Evolutionary conservation across 768 basidiomycete genomes (phyloP).

Genomic region (Pleurotus citrinopileatus): DNA sequence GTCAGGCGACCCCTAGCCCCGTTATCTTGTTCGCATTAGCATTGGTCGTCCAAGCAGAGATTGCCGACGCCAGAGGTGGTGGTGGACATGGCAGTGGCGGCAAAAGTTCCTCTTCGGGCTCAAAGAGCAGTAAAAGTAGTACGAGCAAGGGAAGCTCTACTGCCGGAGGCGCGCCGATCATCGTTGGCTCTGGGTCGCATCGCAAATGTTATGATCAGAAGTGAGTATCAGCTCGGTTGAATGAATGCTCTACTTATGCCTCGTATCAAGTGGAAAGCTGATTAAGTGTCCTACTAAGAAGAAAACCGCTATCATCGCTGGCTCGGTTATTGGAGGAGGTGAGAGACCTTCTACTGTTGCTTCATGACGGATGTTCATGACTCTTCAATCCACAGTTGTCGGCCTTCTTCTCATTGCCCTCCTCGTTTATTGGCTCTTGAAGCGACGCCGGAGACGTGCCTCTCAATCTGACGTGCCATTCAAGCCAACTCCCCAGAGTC

Average conservation of each 20-base stretch:
- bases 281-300: slow-evolving; percentile 5
- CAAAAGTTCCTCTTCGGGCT: background rate
- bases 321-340: slow-evolving; percentile 5
- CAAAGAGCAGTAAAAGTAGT: background rate
- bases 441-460: background rate
- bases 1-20: background rate
- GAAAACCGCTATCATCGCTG: slow-evolving; percentile 3
- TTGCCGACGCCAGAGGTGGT: background rate
- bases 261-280: background rate
- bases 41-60: background rate
- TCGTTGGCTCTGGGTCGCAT: background rate
- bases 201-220: slow-evolving; percentile 2
- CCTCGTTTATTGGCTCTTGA: slow-evolving; percentile 1
- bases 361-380: background rate
- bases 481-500: slow-evolving; percentile 3
- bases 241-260: background rate
- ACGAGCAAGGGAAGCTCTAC: background rate
- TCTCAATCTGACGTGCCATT: background rate
- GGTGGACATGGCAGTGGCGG: slow-evolving; percentile 1
- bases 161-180: background rate
- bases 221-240: background rate
- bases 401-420: background rate
- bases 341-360: background rate
- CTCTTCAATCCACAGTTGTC: background rate
- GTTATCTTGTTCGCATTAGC: slow-evolving; percentile 4